Evolutionary conservation across 1,139 yeast species (phyloP), one percentile per base, ranked within the genome.

Genomic region (Lodderomyces jiufengensis): DNA sequence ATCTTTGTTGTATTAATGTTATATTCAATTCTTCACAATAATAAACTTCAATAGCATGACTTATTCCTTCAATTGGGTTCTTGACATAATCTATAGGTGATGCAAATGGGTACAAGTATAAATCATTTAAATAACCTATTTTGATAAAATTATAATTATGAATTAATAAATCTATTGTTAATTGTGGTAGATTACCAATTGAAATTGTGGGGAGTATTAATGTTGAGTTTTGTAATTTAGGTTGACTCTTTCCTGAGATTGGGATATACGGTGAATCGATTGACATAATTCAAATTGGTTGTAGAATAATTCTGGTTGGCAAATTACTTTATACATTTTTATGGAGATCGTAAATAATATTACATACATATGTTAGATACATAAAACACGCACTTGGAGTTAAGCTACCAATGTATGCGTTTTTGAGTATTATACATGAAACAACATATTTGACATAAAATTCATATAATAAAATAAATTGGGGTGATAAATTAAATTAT

Each of bases 111-210:
- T 84, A 85, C 16, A 88, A 57, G 48, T 69, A 76, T 3, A 64
- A 56, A 35, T 78, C 79, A 50, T 83, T 82, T 24, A 88, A 58
- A 14, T 73, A 55, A 4, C 76, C 78, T 5, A 81, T 64, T 32
- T 71, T 73, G 36, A 59, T 45, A 39, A 83, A 73, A 2, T 65
- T 67, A 24, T 73, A 62, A 2, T 84, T 79, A 49, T 83, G 84
- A 12, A 88, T 63, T 27, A 92, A 61, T 27, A 90, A 65, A 57
- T 90, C 97, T 5, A 77, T 61, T 0, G 94, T 63, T 36, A 90
- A 64, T 56, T 92, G 98, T 0, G 97, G 95, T 3, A 88, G 84
- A 52, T 90, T 92, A 5, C 95, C 97, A 12, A 87, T 74, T 3
- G 96, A 80, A 0, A 92, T 84, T 1, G 90, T 62, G 0, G 97